These are phyloP conservation scores for Amanita phalloides DNA, from an alignment of 768 basidiomycete genomes.

Conservation along the genomic window DNA sequence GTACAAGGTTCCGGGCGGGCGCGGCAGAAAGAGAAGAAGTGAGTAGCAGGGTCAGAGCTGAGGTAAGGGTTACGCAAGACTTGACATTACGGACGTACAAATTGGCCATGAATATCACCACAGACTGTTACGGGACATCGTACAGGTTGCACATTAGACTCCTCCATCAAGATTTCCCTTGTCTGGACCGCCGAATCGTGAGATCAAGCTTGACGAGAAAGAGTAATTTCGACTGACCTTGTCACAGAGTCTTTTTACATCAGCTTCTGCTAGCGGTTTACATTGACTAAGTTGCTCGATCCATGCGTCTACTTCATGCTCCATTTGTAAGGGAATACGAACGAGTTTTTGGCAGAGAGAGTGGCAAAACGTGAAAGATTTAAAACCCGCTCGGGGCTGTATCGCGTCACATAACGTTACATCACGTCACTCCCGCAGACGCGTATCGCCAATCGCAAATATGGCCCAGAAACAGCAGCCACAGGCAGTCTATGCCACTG, in stretches of 20 bases:
- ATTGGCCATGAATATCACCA: conserved; percentile 99
- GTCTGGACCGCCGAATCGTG: conserved; percentile 43
- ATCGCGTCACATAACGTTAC: conserved; percentile 16
- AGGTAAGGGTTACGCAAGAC: conserved; percentile 5
- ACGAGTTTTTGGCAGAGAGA: conserved; percentile 20
- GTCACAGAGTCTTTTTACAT: conserved; percentile 98
- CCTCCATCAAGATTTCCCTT: conserved; percentile 96
- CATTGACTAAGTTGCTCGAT: conserved; percentile 94
- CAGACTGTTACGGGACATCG: conserved; percentile 98
- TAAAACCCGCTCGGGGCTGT: conserved; percentile 14
- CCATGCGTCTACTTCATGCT: conserved; percentile 90
- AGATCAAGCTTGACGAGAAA: conserved; percentile 12
- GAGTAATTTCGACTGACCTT: conserved; percentile 48
- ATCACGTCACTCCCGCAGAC: conserved; percentile 24
- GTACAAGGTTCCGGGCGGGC: conserved; percentile 4
- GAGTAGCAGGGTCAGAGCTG: conserved; percentile 2
- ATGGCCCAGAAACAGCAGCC: conserved; percentile 20
- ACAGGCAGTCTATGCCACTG: conserved; percentile 77
- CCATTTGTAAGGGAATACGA: conserved; percentile 28
- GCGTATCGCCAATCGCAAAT: conserved; percentile 13
- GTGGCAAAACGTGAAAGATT: conserved; percentile 17
- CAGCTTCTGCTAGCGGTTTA: conserved; percentile 90
- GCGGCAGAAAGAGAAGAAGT: conserved; percentile 3
- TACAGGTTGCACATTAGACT: conserved; percentile 98
- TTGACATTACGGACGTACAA: conserved; percentile 53